Conservation (phyloP, 1,139 yeast genomes). For the Magnusiomyces paraingens region DNA sequence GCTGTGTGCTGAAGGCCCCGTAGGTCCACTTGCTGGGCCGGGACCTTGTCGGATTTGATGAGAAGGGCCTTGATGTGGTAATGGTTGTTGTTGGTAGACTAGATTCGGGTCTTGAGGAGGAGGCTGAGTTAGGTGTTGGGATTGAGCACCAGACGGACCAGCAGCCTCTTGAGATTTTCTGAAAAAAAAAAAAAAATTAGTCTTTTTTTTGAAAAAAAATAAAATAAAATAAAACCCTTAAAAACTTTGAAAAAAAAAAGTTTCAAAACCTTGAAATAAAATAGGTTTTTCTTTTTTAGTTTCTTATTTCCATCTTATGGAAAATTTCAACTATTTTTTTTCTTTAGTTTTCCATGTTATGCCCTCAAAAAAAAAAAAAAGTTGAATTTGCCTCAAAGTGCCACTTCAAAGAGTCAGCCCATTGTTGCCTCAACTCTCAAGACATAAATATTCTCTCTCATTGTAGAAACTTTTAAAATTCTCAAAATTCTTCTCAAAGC, state of each 20-base stretch:
- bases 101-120: background rate
- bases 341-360: too few relatives aligned
- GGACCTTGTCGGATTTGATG: background rate
- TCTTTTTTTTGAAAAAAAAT: slow-evolving; percentile 1
- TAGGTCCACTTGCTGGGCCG: background rate
- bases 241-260: too few relatives aligned
- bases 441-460: slow-evolving; percentile 1
- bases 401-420: too few relatives aligned
- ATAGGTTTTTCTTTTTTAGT: too few relatives aligned
- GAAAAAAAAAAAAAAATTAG: background rate
- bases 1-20: background rate
- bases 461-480: too few relatives aligned
- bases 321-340: too few relatives aligned
- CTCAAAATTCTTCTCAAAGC: background rate
- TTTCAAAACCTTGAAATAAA: too few relatives aligned
- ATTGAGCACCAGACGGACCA: background rate
- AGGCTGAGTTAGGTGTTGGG: slow-evolving; percentile 4
- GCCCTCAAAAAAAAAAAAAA: too few relatives aligned
- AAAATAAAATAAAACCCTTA: slow-evolving; percentile 4
- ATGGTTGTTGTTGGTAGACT: background rate
- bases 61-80: background rate
- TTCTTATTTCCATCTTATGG: too few relatives aligned
- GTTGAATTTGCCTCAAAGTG: too few relatives aligned
- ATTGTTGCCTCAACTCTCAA: background rate
- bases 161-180: slow-evolving; percentile 2